Evolutionary conservation across 1,284 basidiomycete species (phyloP).

Genomic region (Rhodotorula glutinis): DNA sequence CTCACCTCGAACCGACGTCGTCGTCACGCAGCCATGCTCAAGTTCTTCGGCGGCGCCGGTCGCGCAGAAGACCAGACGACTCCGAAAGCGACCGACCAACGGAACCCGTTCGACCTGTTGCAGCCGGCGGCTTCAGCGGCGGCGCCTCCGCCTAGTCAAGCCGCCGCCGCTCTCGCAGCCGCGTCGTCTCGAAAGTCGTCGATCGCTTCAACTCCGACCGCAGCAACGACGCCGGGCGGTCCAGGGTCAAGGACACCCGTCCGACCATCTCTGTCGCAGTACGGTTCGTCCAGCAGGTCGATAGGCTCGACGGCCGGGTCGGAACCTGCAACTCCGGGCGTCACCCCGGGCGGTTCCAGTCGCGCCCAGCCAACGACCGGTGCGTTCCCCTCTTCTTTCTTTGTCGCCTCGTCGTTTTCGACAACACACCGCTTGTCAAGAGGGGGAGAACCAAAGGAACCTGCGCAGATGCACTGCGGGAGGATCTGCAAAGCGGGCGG

Average conservation of each 20-base stretch:
- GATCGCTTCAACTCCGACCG: slow-evolving; percentile 1
- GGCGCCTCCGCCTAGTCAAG: neutral
- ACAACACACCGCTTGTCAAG: too few relatives aligned
- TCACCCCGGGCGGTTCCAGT: slow-evolving; percentile 8
- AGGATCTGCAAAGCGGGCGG: neutral
- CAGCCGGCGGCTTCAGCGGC: slow-evolving; percentile 4
- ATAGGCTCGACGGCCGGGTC: slow-evolving; percentile 7
- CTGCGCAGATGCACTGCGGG: too few relatives aligned
- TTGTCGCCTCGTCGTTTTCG: neutral
- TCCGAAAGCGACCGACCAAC: slow-evolving; percentile 31
- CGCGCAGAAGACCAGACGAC: slow-evolving; percentile 31
- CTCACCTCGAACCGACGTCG: too few relatives aligned
- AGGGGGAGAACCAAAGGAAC: too few relatives aligned
- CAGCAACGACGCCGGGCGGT: neutral
- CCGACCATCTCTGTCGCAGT: slow-evolving; percentile 12
- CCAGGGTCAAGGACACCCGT: slow-evolving; percentile 5
- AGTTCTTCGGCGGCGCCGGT: slow-evolving; percentile 32
- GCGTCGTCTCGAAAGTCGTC: slow-evolving; percentile 21
- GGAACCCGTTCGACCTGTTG: slow-evolving; percentile 38
- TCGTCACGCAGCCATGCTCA: slow-evolving; percentile 21
- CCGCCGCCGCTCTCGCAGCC: neutral
- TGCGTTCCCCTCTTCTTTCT: slow-evolving; percentile 6
- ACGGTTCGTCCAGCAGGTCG: neutral
- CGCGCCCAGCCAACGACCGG: slow-evolving; percentile 34
- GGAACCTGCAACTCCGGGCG: slow-evolving; percentile 26